Base-by-base conservation (phyloP, 176 grass and related monocot genomes). In the Avena eriantha region DNA sequence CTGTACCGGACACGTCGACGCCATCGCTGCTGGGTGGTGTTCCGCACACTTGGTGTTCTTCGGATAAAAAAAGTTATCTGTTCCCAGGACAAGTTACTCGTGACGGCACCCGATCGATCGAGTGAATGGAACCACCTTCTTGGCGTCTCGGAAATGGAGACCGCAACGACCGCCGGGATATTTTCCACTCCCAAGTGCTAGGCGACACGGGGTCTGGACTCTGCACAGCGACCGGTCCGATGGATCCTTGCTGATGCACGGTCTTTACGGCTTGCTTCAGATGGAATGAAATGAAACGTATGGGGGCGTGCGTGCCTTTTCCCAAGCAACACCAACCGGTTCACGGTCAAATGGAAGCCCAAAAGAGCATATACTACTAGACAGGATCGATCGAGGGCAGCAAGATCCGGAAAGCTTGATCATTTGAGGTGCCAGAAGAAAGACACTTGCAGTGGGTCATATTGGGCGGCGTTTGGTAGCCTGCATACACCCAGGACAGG, bases 251-350 rank as follows among this genome's bases (percentile, higher is more conserved):
- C 57, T 36, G 41, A 48, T 16, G 16, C 82, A 10, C 24, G 18
- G 70, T 53, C 47, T 26, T n/a, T 48, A 64, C 14, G 66, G 13
- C 41, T 60, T 23, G 80, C 49, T 83, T 57, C 34, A 17, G 67
- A 45, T 31, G 65, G 53, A 11, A 82, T 41, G 64, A 82, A 69
- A 82, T 41, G 64, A 82, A 69, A 35, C 77, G 56, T 61, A 10
- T 79, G 36, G 35, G 4, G 5, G 45, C 15, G 39, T 7, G 41
- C 16, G 0, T 64, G 60, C 43, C 41, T 80, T 19, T 65, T 21
- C 18, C 51, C 6, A 29, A 67, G 63, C 33, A 29, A 79, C 35
- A 67, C 26, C 33, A 29, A 79, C 35, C 35, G 21, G 76, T 39
- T 39, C 77, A 23, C 35, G 58, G n/a, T 80, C 74, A 35, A 76